Evolutionary conservation across 2,329 filamentous ascomycete genomes (phyloP), one percentile per base, ranked within the genome.

Genomic region (Xylaria sp.): DNA sequence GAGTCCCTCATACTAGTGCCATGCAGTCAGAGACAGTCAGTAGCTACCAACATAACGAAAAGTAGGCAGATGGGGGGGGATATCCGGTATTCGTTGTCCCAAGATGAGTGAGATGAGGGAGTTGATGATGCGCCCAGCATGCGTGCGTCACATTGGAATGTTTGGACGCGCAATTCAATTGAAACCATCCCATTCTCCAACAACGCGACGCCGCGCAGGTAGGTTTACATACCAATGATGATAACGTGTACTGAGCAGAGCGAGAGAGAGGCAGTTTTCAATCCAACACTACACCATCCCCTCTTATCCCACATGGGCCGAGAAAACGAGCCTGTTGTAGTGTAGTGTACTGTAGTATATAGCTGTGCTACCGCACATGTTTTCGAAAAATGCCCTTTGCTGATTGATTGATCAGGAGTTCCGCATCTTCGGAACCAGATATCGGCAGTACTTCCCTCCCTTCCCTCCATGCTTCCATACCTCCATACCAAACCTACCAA

Each of bases 331-430:
- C 28, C 28, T n/a, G 48, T 18, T 34, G 51, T 18, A 13, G 46
- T 25, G 23, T 25, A 25, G 46, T 25, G 23, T 25, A 25, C 23
- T 25, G 23, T 25, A 25, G 23, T 25, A 2, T 25, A 2, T 25
- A 2, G 23, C 52, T 32, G 68, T 70, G 65, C 52, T 23, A 65
- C 65, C 52, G 48, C 69, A 63, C 56, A 63, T 44, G 60, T 59
- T 44, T 63, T 59, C 32, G 13, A 3, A n/a, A 46, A 18, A 46
- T n/a, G 15, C 41, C 18, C 41, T 44, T 46, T 52, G 44, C 46
- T 60, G 52, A 66, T 70, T 70, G 62, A 63, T 63, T 69, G 62
- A 63, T 63, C 69, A 65, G 58, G 69, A 65, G 50, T 68, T 63
- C 62, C 69, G 61, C 69, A 70, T 60, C 28, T 39, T 68, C 69